Evolutionary conservation across 1,284 basidiomycete genomes (phyloP).

Genomic region (Vanrija sp.): DNA sequence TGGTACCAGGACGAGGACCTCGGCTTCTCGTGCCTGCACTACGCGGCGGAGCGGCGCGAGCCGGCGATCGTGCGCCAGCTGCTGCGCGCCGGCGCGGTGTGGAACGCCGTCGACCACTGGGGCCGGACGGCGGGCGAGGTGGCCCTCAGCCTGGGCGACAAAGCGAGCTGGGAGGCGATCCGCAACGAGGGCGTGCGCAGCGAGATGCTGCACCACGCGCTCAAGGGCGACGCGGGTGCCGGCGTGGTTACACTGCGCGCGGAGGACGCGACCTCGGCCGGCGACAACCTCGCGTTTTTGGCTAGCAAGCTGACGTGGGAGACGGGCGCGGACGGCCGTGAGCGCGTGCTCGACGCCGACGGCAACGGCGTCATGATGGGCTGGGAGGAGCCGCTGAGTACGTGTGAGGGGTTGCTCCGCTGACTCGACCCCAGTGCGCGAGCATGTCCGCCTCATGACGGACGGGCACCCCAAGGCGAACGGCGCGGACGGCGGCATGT

Average conservation of each 20-base stretch:
- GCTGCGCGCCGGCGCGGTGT: conserved; percentile 77
- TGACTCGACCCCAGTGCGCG: conserved; percentile 48
- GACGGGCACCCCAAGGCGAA: conserved; percentile 54
- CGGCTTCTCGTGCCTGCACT: conserved; percentile 81
- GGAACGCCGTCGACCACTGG: conserved; percentile 82
- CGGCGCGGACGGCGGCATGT: conserved; percentile 53
- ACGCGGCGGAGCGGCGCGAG: conserved; percentile 74
- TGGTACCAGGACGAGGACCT: conserved; percentile 87
- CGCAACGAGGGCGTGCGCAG: conserved; percentile 76
- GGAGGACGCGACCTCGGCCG: conserved; percentile 64
- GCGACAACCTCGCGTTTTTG: conserved; percentile 72
- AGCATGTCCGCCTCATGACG: conserved; percentile 56
- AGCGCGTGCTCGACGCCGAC: conserved; percentile 57
- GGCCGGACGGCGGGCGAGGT: conserved; percentile 83
- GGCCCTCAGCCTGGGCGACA: conserved; percentile 76
- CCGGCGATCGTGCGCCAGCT: conserved; percentile 62
- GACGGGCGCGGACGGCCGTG: conserved; percentile 69
- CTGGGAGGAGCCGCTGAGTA: conserved; percentile 80
- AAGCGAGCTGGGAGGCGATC: conserved; percentile 67
- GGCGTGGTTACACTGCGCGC: conserved; percentile 38
- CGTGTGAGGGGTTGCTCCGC: conserved; percentile 25
- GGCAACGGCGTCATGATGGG: conserved; percentile 90
- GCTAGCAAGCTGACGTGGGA: conserved; percentile 66
- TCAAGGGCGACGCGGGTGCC: conserved; percentile 17
- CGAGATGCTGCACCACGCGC: conserved; percentile 52